phyloP scores from a whole-genome alignment of 2,329 filamentous ascomycete genomes.

The Elsinoe batatas region DNA sequence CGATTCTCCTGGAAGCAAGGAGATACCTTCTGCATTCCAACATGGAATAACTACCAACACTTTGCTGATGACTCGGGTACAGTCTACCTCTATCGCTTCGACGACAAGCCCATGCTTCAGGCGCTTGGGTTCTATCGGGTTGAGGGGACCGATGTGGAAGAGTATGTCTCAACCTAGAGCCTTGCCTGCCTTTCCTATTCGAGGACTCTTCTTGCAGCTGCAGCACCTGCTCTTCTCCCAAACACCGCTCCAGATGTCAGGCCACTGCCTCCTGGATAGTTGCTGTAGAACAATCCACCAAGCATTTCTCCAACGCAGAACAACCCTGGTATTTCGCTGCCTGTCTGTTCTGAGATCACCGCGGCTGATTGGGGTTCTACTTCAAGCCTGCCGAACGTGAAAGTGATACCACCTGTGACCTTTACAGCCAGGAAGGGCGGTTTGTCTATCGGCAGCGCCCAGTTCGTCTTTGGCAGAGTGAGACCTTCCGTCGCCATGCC shows the following conservation, averaged over 20 bases:
- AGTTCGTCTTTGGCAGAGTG: constrained; percentile 52
- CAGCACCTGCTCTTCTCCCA: constrained; percentile 35
- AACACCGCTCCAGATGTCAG: constrained; percentile 51
- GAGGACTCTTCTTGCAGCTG: constrained; percentile 20
- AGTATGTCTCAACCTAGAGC: neutral
- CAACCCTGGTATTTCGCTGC: constrained; percentile 42
- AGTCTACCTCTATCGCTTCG: neutral
- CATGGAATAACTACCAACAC: constrained; percentile 34
- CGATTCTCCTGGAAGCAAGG: constrained; percentile 37
- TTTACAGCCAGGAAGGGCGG: constrained; percentile 54
- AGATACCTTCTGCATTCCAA: constrained; percentile 47
- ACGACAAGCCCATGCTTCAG: neutral
- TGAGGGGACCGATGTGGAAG: neutral
- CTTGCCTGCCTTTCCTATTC: neutral
- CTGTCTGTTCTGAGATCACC: constrained; percentile 40
- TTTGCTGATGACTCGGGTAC: neutral
- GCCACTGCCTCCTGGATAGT: constrained; percentile 55
- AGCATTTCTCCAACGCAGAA: constrained; percentile 58
- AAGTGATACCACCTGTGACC: constrained; percentile 56
- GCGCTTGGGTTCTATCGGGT: constrained; percentile 22
- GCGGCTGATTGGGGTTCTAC: constrained; percentile 46
- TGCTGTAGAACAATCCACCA: constrained; percentile 53
- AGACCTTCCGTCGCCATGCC: constrained; percentile 47
- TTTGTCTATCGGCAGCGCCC: constrained; percentile 50
- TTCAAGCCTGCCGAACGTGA: constrained; percentile 56